Conservation (phyloP, 106 monocot genomes). For the Agapanthus africanus region DNA sequence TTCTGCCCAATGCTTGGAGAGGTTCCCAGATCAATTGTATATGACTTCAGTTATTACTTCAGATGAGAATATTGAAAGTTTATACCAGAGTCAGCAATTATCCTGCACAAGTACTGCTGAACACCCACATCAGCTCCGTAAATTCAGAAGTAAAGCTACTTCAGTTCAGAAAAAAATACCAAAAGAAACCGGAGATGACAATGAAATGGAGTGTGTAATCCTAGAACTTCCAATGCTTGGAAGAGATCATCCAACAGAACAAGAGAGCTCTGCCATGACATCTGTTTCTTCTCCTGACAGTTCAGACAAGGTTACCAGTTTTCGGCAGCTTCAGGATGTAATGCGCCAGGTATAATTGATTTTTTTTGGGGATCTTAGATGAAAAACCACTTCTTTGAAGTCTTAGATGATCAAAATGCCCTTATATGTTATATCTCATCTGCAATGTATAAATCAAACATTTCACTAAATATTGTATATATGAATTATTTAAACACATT, state of each 20-base stretch:
- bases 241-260: slow-evolving; percentile 12
- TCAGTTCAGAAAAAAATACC: slow-evolving; percentile 17
- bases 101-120: background rate
- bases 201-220: background rate
- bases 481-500: too few species aligned
- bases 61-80: slow-evolving; percentile 19
- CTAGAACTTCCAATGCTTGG: slow-evolving; percentile 5
- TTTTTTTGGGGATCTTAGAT: background rate
- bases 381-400: too few species aligned
- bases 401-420: too few species aligned
- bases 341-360: slow-evolving; percentile 40
- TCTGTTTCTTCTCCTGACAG: slow-evolving; percentile 21
- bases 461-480: too few species aligned
- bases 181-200: slow-evolving; percentile 4
- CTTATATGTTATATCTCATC: too few species aligned
- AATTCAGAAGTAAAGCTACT: slow-evolving; percentile 12
- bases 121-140: slow-evolving; percentile 5
- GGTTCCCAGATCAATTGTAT: slow-evolving; percentile 3
- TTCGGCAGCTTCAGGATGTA: slow-evolving; percentile 51
- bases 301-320: slow-evolving; percentile 29
- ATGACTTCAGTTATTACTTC: slow-evolving; percentile 9
- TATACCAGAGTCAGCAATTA: slow-evolving; percentile 1
- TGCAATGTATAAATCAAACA: too few species aligned
- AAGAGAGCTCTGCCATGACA: slow-evolving; percentile 21
- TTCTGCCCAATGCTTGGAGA: slow-evolving; percentile 7